Percentiles rank a stretch among this genome's conserved stretches.
Conservation (phyloP, 768 basidiomycete genomes). For the Holtermannia corniformis region DNA sequence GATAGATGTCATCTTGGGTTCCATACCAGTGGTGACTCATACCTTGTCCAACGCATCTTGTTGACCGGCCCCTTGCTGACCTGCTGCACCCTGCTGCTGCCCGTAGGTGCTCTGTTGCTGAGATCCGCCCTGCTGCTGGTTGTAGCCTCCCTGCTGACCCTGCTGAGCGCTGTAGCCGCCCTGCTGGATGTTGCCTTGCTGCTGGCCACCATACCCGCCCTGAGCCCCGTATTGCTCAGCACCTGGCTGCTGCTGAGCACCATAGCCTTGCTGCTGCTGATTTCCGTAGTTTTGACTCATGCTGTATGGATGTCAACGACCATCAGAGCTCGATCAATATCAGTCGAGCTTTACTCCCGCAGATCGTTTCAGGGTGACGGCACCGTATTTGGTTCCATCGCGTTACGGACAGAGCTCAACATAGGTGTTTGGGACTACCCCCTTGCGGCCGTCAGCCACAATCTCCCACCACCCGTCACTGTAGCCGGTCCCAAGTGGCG, state of each 20-base stretch:
- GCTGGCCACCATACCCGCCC: conserved; percentile 7
- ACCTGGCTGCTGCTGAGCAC: background rate
- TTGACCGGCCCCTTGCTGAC: background rate
- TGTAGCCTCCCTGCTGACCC: background rate
- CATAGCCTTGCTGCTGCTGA: background rate
- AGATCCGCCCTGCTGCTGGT: background rate
- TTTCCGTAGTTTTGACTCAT: background rate
- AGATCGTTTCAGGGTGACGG: background rate
- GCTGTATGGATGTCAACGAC: background rate
- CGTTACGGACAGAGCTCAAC: background rate
- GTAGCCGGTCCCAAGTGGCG: background rate
- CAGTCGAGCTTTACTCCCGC: no score
- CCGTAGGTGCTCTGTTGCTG: background rate
- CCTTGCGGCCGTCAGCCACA: background rate
- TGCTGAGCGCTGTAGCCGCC: background rate
- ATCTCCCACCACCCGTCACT: conserved; percentile 9
- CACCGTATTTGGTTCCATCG: background rate
- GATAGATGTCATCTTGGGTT: no score
- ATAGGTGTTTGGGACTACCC: conserved; percentile 5
- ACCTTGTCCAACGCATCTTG: background rate
- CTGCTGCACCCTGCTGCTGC: background rate
- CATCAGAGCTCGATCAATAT: no score
- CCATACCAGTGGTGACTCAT: background rate
- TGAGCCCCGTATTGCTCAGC: no score
- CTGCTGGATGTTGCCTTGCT: conserved; percentile 1